Conservation (phyloP, 345 rosid genomes). For the Arabidopsis thaliana region DNA sequence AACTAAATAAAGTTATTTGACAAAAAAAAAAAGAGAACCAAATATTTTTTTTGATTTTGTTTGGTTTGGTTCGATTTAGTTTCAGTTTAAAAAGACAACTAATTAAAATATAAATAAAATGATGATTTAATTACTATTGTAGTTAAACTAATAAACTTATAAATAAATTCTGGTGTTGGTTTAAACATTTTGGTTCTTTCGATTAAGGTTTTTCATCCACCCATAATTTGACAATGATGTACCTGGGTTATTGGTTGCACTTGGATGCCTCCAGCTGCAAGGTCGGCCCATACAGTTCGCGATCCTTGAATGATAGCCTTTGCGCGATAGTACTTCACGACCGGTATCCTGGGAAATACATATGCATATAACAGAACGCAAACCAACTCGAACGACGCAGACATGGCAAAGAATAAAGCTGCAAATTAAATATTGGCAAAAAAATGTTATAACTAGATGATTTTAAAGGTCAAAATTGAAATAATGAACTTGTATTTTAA, state of each 20-base stretch:
- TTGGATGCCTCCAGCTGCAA: slow-evolving; percentile 68
- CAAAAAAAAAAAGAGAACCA: too few species aligned
- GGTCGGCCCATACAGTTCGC: slow-evolving; percentile 72
- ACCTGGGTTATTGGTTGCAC: background rate
- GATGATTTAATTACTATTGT: too few species aligned
- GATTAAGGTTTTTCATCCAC: background rate
- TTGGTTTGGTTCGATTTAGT: too few species aligned
- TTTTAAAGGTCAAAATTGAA: background rate
- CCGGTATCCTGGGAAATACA: slow-evolving; percentile 62
- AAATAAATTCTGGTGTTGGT: background rate
- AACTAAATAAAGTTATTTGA: too few species aligned
- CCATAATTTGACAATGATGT: background rate
- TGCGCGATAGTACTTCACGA: slow-evolving; percentile 69
- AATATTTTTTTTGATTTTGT: too few species aligned
- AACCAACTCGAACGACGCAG: slow-evolving; percentile 58
- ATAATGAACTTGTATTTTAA: background rate
- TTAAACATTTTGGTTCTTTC: background rate
- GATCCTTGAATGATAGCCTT: slow-evolving; percentile 82
- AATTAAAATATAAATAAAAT: too few species aligned
- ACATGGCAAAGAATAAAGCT: slow-evolving; percentile 70
- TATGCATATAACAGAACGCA: slow-evolving; percentile 64
- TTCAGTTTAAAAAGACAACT: too few species aligned
- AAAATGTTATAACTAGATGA: background rate
- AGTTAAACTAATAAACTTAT: background rate
- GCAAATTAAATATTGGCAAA: slow-evolving; percentile 13